Percentiles rank a stretch among this genome's conserved stretches.
Evolutionary conservation across 2,329 filamentous ascomycete genomes (phyloP).

Genomic region (Apiospora saccharicola): DNA sequence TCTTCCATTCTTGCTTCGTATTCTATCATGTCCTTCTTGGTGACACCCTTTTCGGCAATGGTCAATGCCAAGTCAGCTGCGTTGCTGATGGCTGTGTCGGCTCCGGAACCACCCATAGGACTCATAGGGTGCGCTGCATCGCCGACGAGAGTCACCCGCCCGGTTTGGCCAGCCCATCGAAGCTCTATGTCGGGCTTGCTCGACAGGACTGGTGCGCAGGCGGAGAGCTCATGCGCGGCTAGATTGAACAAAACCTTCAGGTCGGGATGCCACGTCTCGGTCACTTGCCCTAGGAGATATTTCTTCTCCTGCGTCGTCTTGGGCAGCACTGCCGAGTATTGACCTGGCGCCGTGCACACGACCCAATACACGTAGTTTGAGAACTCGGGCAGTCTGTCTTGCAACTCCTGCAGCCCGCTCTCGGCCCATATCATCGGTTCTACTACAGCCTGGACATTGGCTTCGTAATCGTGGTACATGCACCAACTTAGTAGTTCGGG

Average conservation of each 20-base stretch:
- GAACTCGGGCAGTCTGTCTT: constrained; percentile 34
- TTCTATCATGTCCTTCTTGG: constrained; percentile 28
- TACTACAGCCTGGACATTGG: constrained; percentile 38
- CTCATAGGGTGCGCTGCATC: constrained; percentile 42
- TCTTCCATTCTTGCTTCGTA: constrained; percentile 39
- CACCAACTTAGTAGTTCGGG: constrained; percentile 40
- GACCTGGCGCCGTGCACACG: constrained; percentile 32
- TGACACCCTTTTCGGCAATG: constrained; percentile 35
- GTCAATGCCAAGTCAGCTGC: constrained; percentile 38
- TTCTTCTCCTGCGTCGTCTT: constrained; percentile 37
- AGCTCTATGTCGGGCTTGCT: constrained; percentile 41
- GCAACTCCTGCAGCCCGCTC: constrained; percentile 32
- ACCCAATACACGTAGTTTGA: constrained; percentile 40
- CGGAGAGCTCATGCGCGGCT: constrained; percentile 34
- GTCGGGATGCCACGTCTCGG: constrained; percentile 38
- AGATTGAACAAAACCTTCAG: constrained; percentile 37
- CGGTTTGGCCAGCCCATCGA: constrained; percentile 28
- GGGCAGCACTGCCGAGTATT: constrained; percentile 35
- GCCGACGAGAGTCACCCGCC: constrained; percentile 36
- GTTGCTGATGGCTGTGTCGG: constrained; percentile 39
- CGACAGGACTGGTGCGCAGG: constrained; percentile 39
- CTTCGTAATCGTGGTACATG: constrained; percentile 39
- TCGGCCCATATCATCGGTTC: constrained; percentile 40
- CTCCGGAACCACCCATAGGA: constrained; percentile 42
- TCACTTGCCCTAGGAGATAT: constrained; percentile 32